Evolutionary conservation across 805 yeast species (phyloP), one percentile per base, ranked within the genome.

Genomic region (Maudiozyma turicensis): DNA sequence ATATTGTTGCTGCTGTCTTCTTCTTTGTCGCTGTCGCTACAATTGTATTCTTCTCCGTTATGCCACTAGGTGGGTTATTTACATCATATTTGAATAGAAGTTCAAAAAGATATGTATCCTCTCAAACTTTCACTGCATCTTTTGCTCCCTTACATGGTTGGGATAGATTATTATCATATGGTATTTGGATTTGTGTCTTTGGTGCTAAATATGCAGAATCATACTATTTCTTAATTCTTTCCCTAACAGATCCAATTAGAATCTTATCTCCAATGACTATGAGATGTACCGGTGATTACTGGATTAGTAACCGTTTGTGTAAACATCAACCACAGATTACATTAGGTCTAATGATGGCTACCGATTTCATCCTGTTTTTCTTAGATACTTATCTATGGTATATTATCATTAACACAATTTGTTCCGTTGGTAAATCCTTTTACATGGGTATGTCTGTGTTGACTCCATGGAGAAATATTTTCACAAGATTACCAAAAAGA

Each of bases 391-490:
- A 88, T 70, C 80, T 93, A 84, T 93, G 99, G 99, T 93, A 91
- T 78, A 90, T 93, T 75, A 75, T 93, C 60, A 81, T 86, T 69
- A 93, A 90, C 80, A 84, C 95, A 71, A 80, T 88, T 56, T 88
- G 87, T 80, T 90, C 98, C 52, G 88, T 93, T 61, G 96, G 95
- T 57, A 87, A 96, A 68, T 91, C 98, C 14, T 93, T 93, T 78
- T 91, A 91, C 77, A 78, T 93, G 70, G 99, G 99, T 83, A 89
- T 93, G 64, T 93, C 99, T 44, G 91, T 93, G 57, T 80, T 90
- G 76, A 91, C 99, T 40, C 99, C 99, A 52, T 93, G 99, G 99
- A 86, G 98, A 80, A 93, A 93, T 70, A 89, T 93, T 60, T 93
- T 91, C 76, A 84, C 96, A 49, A 84, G 99, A 71, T 75, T 93